These are phyloP conservation scores for Hippophae rhamnoides DNA, from an alignment of 306 rosid species.

Conservation along the genomic window DNA sequence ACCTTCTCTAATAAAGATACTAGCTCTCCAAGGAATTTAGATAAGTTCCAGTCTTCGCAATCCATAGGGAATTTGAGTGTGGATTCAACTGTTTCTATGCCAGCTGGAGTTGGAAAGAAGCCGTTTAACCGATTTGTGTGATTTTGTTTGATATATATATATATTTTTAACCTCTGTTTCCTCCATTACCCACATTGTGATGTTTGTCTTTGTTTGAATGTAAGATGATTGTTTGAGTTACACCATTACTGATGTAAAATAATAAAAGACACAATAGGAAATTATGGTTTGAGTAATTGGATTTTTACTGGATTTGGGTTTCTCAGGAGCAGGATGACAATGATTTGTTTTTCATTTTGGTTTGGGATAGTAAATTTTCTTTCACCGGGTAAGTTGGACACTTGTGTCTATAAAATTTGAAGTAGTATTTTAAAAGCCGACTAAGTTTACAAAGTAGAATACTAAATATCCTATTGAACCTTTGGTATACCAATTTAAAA, in stretches of 20 bases:
- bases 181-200: constrained; percentile 16
- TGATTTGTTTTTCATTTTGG: constrained; percentile 14
- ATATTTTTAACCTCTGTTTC: constrained; percentile 29
- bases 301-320: constrained; percentile 22
- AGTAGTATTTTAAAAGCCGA: no score
- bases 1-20: constrained; percentile 41
- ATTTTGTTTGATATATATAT: constrained; percentile 32
- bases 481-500: no score
- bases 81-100: constrained; percentile 81
- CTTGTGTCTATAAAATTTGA: no score
- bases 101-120: constrained; percentile 70
- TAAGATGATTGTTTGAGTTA: constrained; percentile 44
- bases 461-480: no score
- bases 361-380: background rate
- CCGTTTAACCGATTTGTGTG: constrained; percentile 99
- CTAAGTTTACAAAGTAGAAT: no score
- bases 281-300: constrained; percentile 32
- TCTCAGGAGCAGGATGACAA: background rate
- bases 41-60: constrained; percentile 51
- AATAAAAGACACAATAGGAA: constrained; percentile 48
- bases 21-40: constrained; percentile 39
- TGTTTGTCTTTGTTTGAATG: constrained; percentile 38
- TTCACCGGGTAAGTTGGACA: background rate
- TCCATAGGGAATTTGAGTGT: constrained; percentile 61
- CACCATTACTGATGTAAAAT: constrained; percentile 47